Evolutionary conservation across 1,139 yeast species (phyloP), one percentile per base, ranked within the genome.

Genomic region (Lodderomyces metapsilosis): DNA sequence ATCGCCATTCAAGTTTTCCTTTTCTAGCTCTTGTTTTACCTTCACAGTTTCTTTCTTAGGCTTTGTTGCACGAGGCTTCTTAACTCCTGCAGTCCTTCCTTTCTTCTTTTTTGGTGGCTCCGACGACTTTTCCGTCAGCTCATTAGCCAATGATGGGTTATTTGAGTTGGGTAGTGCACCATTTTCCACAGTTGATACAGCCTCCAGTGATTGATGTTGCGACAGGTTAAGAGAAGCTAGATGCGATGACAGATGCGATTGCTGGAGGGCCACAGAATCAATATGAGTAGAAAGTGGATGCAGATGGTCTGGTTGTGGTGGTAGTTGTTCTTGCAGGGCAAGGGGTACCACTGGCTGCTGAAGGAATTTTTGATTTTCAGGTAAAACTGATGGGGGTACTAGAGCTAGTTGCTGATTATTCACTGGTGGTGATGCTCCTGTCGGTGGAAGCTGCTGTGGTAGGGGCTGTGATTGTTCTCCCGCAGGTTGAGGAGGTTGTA

Each of bases 1-100:
- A 4, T 46, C 46, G 18, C 49, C 47, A 39, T 49, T 50, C 34
- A 43, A 43, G 25, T 46, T 46, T 22, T 39, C 44, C 25, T 40
- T 31, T 24, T n/a, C 16, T 23, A 23, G 40, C 36, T 37, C 38
- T 25, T 40, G 31, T n/a, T 30, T 34, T 3, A 27, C 35, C 28
- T 36, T 41, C 25, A 39, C 43, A 35, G 43, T 42, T 3, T 25
- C 39, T 32, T 42, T 42, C 3, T 35, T 28, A 43, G 43, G 34
- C 45, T 49, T 40, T 31, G 46, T 41, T 38, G 22, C n/a, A 38
- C 22, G 18, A 3, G 32, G 32, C 12, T 28, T 28, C 8, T 16
- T 28, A 9, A 28, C 12, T 7, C 20, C 32, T 28, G 18, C 32
- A 6, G 32, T 7, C n/a, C n/a, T 28, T 28, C 20, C 32, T 10